Percentiles rank a stretch among this genome's conserved stretches.
Evolutionary conservation across 2,329 filamentous ascomycete species (phyloP).

Genomic region (Talaromyces sp.): DNA sequence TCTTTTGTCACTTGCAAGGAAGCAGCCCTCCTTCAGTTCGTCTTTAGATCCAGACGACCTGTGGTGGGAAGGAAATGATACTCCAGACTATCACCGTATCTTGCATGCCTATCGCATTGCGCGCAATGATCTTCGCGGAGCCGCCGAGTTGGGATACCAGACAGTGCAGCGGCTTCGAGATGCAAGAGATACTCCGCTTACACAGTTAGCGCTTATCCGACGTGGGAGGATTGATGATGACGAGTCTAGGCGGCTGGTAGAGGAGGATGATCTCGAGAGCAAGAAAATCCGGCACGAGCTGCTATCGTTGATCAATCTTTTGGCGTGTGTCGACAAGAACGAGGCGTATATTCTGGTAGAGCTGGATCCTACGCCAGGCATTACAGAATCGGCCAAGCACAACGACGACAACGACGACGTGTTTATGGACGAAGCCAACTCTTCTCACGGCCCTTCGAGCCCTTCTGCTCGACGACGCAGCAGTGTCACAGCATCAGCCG

Average conservation of each 20-base stretch:
- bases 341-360: constrained; percentile 70
- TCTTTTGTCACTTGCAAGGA: constrained; percentile 66
- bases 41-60: constrained; percentile 33
- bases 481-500: constrained; percentile 8
- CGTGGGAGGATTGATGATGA: constrained; percentile 27
- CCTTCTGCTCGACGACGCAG: constrained; percentile 5
- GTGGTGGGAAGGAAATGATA: constrained; percentile 25
- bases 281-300: constrained; percentile 64
- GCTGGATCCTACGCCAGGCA: constrained; percentile 27
- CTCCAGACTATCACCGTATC: constrained; percentile 76
- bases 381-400: constrained; percentile 42
- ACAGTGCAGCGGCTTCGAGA: constrained; percentile 50
- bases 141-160: constrained; percentile 54
- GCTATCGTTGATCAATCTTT: constrained; percentile 84
- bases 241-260: constrained; percentile 24
- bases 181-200: constrained; percentile 28
- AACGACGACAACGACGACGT: constrained; percentile 34
- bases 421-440: constrained; percentile 34
- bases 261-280: constrained; percentile 45
- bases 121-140: constrained; percentile 79
- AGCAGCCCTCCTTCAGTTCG: constrained; percentile 58
- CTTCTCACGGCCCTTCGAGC: constrained; percentile 13
- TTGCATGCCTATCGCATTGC: constrained; percentile 87
- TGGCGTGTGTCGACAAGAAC: constrained; percentile 77
- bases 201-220: constrained; percentile 32